Conservation (phyloP, 495 filamentous ascomycete genomes). For the Chaetomium tenue region DNA sequence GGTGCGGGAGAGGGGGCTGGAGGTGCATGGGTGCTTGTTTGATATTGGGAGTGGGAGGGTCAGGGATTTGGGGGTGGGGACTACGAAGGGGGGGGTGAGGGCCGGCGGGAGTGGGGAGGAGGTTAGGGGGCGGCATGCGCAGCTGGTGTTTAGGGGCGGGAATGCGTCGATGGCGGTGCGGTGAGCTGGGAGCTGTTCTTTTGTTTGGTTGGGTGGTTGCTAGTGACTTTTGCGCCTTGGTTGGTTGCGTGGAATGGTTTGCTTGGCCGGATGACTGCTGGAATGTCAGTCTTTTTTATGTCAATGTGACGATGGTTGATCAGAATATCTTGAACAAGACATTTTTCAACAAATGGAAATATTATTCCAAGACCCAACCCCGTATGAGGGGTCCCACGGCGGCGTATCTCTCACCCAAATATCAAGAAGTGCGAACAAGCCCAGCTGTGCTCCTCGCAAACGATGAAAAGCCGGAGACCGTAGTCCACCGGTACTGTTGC, state of each 20-base stretch:
- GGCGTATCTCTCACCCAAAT: no score
- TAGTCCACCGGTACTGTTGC: no score
- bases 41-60: constrained; percentile 62
- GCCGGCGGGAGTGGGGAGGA: constrained; percentile 30
- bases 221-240: not conserved
- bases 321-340: no score
- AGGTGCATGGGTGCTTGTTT: constrained; percentile 71
- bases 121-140: constrained; percentile 50
- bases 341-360: no score
- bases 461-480: no score
- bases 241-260: not conserved
- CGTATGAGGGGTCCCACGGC: no score
- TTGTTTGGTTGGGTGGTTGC: not conserved
- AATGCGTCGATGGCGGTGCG: constrained; percentile 34
- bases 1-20: constrained; percentile 63
- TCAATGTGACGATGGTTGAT: no score
- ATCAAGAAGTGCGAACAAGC: no score
- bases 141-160: constrained; percentile 48
- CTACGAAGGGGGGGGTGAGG: constrained; percentile 24
- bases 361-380: no score
- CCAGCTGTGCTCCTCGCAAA: no score
- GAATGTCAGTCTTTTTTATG: no score
- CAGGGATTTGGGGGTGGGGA: constrained; percentile 55
- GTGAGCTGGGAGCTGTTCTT: constrained; percentile 6
- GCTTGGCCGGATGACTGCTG: no score